Percentiles rank a stretch among this genome's conserved stretches.
These are phyloP conservation scores for Xylariaceae sp. DNA, from an alignment of 2,329 filamentous ascomycete genomes.

Conservation along the genomic window DNA sequence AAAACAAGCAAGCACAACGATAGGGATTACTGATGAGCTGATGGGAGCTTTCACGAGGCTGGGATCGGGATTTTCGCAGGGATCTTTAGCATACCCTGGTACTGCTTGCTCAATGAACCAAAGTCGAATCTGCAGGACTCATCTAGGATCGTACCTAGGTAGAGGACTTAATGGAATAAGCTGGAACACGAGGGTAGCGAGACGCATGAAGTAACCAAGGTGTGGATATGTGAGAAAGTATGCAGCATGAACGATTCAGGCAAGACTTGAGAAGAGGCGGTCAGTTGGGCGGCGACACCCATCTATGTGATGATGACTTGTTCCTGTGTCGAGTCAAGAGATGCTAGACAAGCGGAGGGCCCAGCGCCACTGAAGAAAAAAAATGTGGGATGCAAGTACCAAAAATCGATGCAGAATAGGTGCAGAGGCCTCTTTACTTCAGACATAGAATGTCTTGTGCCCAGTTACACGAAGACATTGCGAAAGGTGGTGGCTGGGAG, in stretches of 20 bases:
- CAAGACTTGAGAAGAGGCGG: conserved; percentile 5
- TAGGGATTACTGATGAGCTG: no score
- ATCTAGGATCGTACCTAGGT: no score
- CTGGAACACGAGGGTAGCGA: no score
- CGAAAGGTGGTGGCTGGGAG: conserved; percentile 1
- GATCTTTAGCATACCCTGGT: neutral
- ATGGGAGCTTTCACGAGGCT: neutral
- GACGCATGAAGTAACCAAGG: no score
- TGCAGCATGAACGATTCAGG: neutral
- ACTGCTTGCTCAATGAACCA: neutral
- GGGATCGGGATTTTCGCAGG: neutral
- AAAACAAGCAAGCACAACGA: no score
- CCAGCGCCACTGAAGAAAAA: no score
- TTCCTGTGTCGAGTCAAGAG: neutral
- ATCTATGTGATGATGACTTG: neutral
- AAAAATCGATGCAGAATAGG: no score
- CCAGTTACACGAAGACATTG: neutral
- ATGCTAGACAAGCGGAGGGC: no score
- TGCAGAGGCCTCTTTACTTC: neutral
- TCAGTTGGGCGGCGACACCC: conserved; percentile 1
- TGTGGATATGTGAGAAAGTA: neutral
- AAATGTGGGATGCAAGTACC: neutral
- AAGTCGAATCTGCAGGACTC: no score
- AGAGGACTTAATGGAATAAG: neutral
- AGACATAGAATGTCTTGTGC: no score